Conservation (phyloP, 352 stramenopile species). For the Phytophthora pluvialis region DNA sequence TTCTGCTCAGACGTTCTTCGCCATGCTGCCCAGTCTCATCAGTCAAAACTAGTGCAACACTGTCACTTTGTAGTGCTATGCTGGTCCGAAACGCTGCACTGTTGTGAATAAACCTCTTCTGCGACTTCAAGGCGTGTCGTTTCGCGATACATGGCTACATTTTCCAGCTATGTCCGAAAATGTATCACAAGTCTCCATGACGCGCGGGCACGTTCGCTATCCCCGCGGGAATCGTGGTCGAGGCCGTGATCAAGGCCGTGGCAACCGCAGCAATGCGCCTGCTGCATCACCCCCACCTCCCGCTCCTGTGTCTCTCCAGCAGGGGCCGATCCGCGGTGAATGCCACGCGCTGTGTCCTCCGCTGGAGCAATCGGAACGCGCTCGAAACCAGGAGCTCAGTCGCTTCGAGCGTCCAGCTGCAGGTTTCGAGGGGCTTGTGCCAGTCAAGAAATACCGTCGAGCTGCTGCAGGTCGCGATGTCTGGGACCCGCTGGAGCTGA, state of each 20-base stretch:
- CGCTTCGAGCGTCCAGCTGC: conserved; percentile 46
- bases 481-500: conserved; percentile 32
- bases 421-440: conserved; percentile 12
- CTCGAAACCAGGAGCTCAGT: conserved; percentile 48
- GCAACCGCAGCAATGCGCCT: not conserved
- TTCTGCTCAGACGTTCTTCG: conserved; percentile 12
- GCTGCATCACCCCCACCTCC: not conserved
- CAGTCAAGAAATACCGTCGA: conserved; percentile 66
- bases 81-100: no score
- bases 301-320: conserved; percentile 6
- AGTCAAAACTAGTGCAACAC: not conserved
- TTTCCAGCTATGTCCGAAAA: conserved; percentile 16
- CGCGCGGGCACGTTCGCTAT: not conserved
- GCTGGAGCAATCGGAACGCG: conserved; percentile 41
- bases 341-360: conserved; percentile 44
- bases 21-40: not conserved
- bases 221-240: not conserved
- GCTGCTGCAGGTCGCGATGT: conserved; percentile 49
- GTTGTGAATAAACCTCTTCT: no score
- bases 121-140: not conserved
- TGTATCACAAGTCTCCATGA: not conserved
- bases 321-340: conserved; percentile 31
- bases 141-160: conserved; percentile 11
- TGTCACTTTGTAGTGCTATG: not conserved
- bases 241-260: not conserved